phyloP scores from a whole-genome alignment of 768 basidiomycete species.

The Amanita phalloides region DNA sequence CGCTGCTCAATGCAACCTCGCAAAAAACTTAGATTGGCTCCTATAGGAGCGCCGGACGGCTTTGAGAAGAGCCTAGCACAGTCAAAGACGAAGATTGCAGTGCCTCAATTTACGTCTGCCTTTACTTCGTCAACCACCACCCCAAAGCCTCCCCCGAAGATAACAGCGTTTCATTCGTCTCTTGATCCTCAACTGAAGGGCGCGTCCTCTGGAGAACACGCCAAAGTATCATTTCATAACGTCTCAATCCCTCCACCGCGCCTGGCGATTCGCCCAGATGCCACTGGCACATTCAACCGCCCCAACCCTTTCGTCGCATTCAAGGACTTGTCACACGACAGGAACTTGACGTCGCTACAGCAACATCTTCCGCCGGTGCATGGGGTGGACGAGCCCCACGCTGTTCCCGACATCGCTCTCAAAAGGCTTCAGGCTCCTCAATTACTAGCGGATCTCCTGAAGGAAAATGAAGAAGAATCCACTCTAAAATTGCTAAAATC shows the following conservation, averaged over 20 bases:
- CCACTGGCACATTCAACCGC: neutral
- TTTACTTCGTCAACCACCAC: neutral
- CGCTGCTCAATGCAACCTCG: slow-evolving; percentile 3
- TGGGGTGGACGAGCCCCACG: neutral
- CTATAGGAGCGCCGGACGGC: neutral
- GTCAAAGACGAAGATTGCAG: neutral
- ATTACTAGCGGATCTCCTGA: neutral
- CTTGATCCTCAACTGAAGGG: neutral
- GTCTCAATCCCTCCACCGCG: neutral
- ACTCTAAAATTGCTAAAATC: neutral
- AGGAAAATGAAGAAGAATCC: neutral
- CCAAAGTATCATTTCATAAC: too few species aligned
- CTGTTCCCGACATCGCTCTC: neutral
- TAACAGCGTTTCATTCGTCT: neutral
- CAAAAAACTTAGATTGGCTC: slow-evolving; percentile 2
- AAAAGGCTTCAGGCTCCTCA: neutral
- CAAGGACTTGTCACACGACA: neutral
- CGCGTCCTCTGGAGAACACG: neutral
- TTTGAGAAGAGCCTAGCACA: slow-evolving; percentile 1
- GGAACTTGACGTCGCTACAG: neutral
- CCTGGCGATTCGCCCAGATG: neutral
- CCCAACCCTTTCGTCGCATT: slow-evolving; percentile 1
- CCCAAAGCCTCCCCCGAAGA: neutral
- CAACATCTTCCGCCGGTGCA: neutral
- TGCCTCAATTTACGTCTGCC: slow-evolving; percentile 1